A percentile compares a stretch with the other conserved stretches of the same genome.
phyloP scores from a whole-genome alignment of 2,329 filamentous ascomycete genomes.

The Aspergillus sp. region DNA sequence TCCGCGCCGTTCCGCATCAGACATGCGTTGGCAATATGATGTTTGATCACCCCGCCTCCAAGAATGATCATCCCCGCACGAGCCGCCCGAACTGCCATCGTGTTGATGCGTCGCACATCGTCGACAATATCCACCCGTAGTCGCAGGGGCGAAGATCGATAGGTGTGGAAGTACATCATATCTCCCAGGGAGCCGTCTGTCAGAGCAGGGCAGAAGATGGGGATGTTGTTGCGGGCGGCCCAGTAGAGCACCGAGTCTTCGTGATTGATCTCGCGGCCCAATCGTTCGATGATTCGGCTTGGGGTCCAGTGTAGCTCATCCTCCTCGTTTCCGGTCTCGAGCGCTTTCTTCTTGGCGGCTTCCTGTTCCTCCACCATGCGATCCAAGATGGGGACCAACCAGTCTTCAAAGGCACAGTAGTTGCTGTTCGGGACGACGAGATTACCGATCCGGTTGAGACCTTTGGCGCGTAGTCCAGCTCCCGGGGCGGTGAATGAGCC shows the following conservation, averaged over 20 bases:
- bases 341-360: conserved; percentile 61
- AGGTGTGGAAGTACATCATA: conserved; percentile 99
- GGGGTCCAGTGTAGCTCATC: conserved; percentile 86
- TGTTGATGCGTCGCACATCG: conserved; percentile 91
- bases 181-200: conserved; percentile 95
- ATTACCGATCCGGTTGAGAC: conserved; percentile 94
- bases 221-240: conserved; percentile 96
- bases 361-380: conserved; percentile 93
- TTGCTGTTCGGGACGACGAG: conserved; percentile 94
- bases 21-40: conserved; percentile 97
- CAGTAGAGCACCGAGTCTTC: conserved; percentile 93
- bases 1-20: conserved; percentile 97
- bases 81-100: conserved; percentile 81
- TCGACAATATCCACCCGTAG: conserved; percentile 88
- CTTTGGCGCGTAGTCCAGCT: conserved; percentile 74
- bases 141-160: conserved; percentile 78
- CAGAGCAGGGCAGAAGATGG: conserved; percentile 92
- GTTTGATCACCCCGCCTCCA: conserved; percentile 93
- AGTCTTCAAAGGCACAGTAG: conserved; percentile 97
- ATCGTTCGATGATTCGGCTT: conserved; percentile 81
- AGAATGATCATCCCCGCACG: conserved; percentile 92
- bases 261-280: conserved; percentile 93
- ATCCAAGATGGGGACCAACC: conserved; percentile 94
- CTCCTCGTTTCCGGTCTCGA: conserved; percentile 47
- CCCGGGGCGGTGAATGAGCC: conserved; percentile 79